Base-by-base conservation (phyloP, 2,329 filamentous ascomycete genomes). In the Aureobasidium lini region DNA sequence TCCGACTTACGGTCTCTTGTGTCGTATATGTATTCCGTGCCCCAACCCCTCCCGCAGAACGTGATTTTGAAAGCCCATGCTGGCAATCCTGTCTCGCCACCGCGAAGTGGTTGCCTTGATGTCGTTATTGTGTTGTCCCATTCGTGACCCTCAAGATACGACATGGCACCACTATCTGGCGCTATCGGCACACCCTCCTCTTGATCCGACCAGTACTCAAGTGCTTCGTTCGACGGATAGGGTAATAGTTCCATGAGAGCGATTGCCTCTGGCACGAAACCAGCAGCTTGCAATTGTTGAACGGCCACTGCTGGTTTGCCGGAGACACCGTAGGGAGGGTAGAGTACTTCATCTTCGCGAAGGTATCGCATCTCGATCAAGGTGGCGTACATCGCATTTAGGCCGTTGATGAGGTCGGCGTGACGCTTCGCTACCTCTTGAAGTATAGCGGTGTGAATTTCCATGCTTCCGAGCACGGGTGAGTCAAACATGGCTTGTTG, bases 1-100 rank as follows among this genome's bases (percentile, higher is more conserved):
- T 11, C 9, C 5, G 15, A 56, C 59, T 60, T 36, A 60, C 59
- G 42, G 5, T 54, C 49, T 43, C 59, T 44, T 40, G 59, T 60
- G 44, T 60, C 59, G 32, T 60, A 60, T 9, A 60, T 15, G 18
- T 60, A 60, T n/a, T 49, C 49, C 4, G 49, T 60, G 29, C 59
- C 59, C 36, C 42, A 56, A 8, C 49, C 18, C 28, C 10, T n/a
- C 9, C 50, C 59, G 13, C 59, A 60, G 13, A 52, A 46, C 13
- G 59, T 60, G 34, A 56, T 31, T 15, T 60, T 60, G 59, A 60
- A 60, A 2, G 36, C 59, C 59, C 59, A 60, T 2, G 59, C 59
- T 8, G 59, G 59, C 18, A 60, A 18, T 10, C 49, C 49, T 9
- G 49, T 52, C 23, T 60, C 59, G 8, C 59, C 59, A n/a, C 10